phyloP scores from a whole-genome alignment of 306 rosid genomes.

The Cucurbita moschata region DNA sequence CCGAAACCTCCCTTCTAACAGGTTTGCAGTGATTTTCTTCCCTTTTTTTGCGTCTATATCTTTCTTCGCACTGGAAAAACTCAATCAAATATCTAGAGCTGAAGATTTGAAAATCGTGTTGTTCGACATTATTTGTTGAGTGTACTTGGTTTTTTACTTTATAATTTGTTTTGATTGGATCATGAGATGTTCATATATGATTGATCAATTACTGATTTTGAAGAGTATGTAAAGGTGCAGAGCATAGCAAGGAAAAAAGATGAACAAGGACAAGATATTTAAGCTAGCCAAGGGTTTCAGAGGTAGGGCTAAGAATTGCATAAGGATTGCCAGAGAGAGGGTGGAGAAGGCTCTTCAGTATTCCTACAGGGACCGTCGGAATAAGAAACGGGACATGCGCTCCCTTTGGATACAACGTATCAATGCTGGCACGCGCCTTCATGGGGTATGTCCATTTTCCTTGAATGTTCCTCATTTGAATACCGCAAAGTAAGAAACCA shows the following conservation, averaged over 20 bases:
- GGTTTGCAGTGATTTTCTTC: background rate
- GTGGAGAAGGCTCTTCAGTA: slow-evolving; percentile 98
- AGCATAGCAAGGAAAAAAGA: slow-evolving; percentile 18
- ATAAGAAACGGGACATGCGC: slow-evolving; percentile 92
- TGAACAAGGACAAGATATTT: slow-evolving; percentile 75
- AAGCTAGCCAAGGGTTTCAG: slow-evolving; percentile 93
- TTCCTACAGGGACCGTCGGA: slow-evolving; percentile 92
- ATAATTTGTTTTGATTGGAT: background rate
- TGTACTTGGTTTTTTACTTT: background rate
- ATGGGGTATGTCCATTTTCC: slow-evolving; percentile 44
- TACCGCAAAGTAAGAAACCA: background rate
- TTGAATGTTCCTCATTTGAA: slow-evolving; percentile 2
- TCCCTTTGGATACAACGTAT: slow-evolving; percentile 90
- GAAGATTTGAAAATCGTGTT: background rate
- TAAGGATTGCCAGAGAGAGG: slow-evolving; percentile 89
- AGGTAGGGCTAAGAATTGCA: slow-evolving; percentile 96
- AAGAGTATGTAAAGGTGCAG: slow-evolving; percentile 5
- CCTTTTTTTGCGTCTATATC: background rate
- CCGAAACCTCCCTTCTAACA: background rate
- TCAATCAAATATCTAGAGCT: background rate
- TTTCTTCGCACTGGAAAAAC: background rate
- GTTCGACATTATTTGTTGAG: background rate
- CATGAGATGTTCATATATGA: background rate
- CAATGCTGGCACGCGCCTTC: slow-evolving; percentile 85
- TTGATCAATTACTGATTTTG: background rate